phyloP scores from a whole-genome alignment of 2,329 filamentous ascomycete genomes.

The Botryotinia globosa region DNA sequence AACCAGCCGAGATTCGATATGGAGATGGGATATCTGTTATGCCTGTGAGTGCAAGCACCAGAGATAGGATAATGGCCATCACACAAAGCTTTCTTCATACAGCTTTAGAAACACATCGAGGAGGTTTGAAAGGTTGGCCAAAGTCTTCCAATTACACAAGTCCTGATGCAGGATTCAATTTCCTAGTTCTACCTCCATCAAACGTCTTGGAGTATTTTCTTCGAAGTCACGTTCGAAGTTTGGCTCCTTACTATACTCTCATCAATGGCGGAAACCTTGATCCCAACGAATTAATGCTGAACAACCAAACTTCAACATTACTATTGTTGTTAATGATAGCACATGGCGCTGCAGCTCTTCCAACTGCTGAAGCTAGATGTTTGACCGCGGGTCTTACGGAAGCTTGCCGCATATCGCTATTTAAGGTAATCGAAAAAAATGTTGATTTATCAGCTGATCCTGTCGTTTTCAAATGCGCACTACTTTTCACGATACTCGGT shows the following conservation, averaged over 20 bases:
- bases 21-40: conserved; percentile 41
- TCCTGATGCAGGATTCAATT: conserved; percentile 53
- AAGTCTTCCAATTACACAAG: conserved; percentile 35
- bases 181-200: conserved; percentile 63
- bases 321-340: conserved; percentile 70
- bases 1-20: conserved; percentile 20
- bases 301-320: conserved; percentile 63
- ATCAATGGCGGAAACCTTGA: conserved; percentile 59
- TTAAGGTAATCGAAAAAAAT: conserved; percentile 70
- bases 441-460: conserved; percentile 65
- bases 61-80: conserved; percentile 69
- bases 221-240: conserved; percentile 61
- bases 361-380: conserved; percentile 61
- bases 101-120: conserved; percentile 64
- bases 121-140: conserved; percentile 39
- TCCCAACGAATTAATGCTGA: conserved; percentile 64
- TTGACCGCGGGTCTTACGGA: conserved; percentile 66
- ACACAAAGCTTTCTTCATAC: conserved; percentile 69
- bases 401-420: conserved; percentile 68
- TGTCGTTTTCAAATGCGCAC: conserved; percentile 60
- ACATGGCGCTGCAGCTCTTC: conserved; percentile 65
- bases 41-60: conserved; percentile 49
- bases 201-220: conserved; percentile 67
- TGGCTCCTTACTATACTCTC: conserved; percentile 64
- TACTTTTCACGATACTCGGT: conserved; percentile 65